Percentiles rank a stretch among this genome's conserved stretches.
These are phyloP conservation scores for Malus sieversii DNA, from an alignment of 306 rosid species.

Conservation along the genomic window DNA sequence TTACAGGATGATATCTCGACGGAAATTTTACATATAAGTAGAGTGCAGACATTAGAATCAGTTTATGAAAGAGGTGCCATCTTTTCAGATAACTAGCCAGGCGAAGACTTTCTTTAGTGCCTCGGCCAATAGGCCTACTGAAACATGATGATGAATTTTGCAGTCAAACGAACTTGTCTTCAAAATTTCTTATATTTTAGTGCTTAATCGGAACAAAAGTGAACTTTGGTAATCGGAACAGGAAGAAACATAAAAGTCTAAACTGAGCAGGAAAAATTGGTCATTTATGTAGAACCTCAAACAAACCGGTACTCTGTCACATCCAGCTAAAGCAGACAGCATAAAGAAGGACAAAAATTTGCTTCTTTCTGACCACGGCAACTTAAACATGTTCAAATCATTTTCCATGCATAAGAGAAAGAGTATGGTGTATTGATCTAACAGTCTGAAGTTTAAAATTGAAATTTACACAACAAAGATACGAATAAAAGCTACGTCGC, in stretches of 20 bases:
- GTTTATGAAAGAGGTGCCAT: background rate
- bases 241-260: background rate
- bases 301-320: background rate
- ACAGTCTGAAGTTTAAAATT: background rate
- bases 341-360: background rate
- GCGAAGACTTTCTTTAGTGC: background rate
- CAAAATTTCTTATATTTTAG: too few species aligned
- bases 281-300: background rate
- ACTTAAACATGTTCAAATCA: background rate
- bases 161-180: background rate
- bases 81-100: background rate
- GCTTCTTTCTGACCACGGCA: background rate
- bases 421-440: background rate
- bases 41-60: background rate
- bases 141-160: background rate
- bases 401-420: background rate
- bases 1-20: background rate
- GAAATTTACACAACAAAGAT: background rate
- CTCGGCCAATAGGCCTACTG: background rate
- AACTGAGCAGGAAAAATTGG: background rate
- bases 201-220: too few species aligned
- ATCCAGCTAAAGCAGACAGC: background rate
- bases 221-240: background rate
- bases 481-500: too few species aligned
- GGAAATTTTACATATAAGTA: background rate